phyloP scores from a whole-genome alignment of 139 green algal genomes.

The Edaphochlamys debaryana region DNA sequence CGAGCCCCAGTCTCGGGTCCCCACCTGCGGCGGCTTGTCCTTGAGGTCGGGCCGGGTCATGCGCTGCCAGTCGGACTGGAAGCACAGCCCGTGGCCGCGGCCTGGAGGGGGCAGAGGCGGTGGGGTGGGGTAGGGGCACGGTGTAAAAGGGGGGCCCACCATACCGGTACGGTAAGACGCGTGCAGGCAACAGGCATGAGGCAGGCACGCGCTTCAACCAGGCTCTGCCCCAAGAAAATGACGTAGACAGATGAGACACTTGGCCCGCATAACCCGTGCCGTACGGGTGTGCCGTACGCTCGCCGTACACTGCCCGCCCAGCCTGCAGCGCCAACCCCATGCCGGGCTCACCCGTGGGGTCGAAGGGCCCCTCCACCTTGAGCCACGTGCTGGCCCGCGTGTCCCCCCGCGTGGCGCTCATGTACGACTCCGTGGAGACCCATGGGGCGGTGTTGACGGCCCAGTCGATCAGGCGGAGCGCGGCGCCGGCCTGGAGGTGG shows the following conservation, averaged over 20 bases:
- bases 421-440: slow-evolving; percentile 45
- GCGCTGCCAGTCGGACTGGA: slow-evolving; percentile 28
- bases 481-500: slow-evolving; percentile 7
- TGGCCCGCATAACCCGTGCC: too few species aligned
- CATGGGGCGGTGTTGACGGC: slow-evolving; percentile 42
- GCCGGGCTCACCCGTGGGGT: slow-evolving; percentile 48
- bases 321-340: too few species aligned
- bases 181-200: too few species aligned
- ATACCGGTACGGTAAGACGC: too few species aligned
- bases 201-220: too few species aligned
- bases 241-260: too few species aligned
- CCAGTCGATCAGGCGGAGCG: slow-evolving; percentile 51
- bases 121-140: too few species aligned
- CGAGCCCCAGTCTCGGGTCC: too few species aligned
- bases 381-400: slow-evolving; percentile 16
- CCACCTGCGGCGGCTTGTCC: slow-evolving; percentile 35
- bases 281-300: too few species aligned
- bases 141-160: too few species aligned
- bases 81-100: slow-evolving; percentile 36
- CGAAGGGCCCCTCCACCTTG: slow-evolving; percentile 33
- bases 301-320: too few species aligned
- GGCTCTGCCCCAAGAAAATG: too few species aligned
- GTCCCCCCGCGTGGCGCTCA: slow-evolving; percentile 17
- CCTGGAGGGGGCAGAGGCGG: neutral
- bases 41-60: slow-evolving; percentile 19